phyloP scores from a whole-genome alignment of 352 stramenopile species.

The Globisporangium ultimum region DNA sequence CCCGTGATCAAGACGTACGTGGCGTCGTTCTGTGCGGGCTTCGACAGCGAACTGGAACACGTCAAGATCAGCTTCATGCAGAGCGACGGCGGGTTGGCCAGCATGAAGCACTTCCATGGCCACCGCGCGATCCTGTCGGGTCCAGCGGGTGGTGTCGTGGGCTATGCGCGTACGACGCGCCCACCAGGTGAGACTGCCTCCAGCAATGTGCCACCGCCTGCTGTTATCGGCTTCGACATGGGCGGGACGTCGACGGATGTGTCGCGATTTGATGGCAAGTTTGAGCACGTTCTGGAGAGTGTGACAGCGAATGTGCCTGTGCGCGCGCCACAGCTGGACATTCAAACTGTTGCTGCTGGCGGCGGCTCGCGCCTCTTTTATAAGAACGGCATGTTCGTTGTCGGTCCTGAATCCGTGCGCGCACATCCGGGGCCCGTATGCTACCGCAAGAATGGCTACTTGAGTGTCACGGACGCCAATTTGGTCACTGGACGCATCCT shows the following conservation, averaged over 20 bases:
- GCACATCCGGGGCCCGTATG: constrained; percentile 96
- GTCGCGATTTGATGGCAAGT: constrained; percentile 94
- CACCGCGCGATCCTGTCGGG: constrained; percentile 93
- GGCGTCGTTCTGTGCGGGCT: constrained; percentile 94
- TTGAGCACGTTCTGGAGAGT: constrained; percentile 98
- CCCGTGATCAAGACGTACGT: constrained; percentile 98
- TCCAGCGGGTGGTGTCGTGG: constrained; percentile 94
- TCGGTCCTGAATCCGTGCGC: constrained; percentile 96
- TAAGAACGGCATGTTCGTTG: constrained; percentile 95
- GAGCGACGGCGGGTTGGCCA: constrained; percentile 96
- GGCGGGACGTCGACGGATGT: constrained; percentile 98
- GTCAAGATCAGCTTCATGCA: constrained; percentile 99
- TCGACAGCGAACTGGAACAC: constrained; percentile 88
- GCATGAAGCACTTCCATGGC: constrained; percentile 92
- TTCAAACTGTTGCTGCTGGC: constrained; percentile 98
- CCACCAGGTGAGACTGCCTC: constrained; percentile 29
- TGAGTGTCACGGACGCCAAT: constrained; percentile 99
- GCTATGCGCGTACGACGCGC: constrained; percentile 94
- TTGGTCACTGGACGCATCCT: constrained; percentile 97
- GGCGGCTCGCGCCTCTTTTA: constrained; percentile 97
- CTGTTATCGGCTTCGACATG: constrained; percentile 99
- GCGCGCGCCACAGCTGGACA: constrained; percentile 97
- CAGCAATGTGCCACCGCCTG: constrained; percentile 23
- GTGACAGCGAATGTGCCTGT: constrained; percentile 98
- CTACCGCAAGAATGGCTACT: constrained; percentile 96